Conservation (phyloP, 331 rosid species). For the Dryas integrifolia region DNA sequence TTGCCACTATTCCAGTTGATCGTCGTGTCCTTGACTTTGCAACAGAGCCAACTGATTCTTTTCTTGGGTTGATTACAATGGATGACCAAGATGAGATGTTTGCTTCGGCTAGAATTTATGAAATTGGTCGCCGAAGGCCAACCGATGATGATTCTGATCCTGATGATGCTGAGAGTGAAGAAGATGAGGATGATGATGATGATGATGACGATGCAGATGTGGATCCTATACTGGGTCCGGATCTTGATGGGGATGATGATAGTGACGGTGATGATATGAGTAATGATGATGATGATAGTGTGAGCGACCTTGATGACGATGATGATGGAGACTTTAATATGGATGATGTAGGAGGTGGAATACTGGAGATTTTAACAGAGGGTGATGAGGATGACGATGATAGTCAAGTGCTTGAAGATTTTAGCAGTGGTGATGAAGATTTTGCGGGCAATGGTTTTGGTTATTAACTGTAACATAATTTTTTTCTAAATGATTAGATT, state of each 20-base stretch:
- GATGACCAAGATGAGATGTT: conserved; percentile 94
- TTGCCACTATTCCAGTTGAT: conserved; percentile 83
- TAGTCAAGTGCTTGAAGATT: conserved; percentile 53
- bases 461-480: conserved; percentile 38
- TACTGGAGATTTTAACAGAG: conserved; percentile 65
- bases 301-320: conserved; percentile 54
- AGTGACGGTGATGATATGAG: conserved; percentile 79
- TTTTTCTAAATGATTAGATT: neutral
- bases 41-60: conserved; percentile 85
- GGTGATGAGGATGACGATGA: conserved; percentile 82
- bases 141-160: conserved; percentile 98
- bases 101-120: conserved; percentile 83
- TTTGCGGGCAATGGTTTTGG: conserved; percentile 55
- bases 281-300: conserved; percentile 66
- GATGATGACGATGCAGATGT: conserved; percentile 47
- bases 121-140: conserved; percentile 90
- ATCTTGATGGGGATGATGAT: conserved; percentile 71
- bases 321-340: conserved; percentile 74
- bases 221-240: conserved; percentile 72
- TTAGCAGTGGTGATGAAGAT: conserved; percentile 74
- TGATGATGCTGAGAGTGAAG: conserved; percentile 93
- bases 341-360: conserved; percentile 63
- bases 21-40: conserved; percentile 98
- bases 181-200: conserved; percentile 80
- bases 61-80: conserved; percentile 88